Evolutionary conservation across 805 yeast species (phyloP), one percentile per base, ranked within the genome.

Genomic region (Huiozyma sinensis): DNA sequence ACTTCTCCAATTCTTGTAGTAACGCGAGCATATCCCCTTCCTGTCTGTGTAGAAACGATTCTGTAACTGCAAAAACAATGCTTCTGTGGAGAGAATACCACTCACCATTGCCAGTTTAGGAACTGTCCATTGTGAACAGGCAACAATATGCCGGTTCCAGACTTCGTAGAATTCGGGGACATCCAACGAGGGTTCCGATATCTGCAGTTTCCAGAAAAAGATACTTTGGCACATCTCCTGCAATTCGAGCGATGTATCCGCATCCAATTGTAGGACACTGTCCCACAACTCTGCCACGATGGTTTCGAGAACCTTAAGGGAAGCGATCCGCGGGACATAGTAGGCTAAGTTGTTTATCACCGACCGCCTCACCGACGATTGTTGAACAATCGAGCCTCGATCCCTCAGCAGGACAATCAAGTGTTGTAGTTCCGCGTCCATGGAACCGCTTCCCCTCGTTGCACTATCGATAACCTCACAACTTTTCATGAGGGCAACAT

Each of bases 151-250:
- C 1, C 36, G 10, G 42, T 57, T 46, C 64, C 63, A 57, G 1
- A 52, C 40, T 11, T 33, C n/a, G 43, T 46, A 57, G 40, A 61
- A 61, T 6, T 49, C 45, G 8, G 48, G 33, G 11, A 57, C 17
- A 6, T 52, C 31, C 7, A 61, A 34, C 1, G 41, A 40, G 1
- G 66, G 66, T 39, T 60, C 66, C 11, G 65, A 60, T 4, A 61
- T 57, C 33, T 56, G 51, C 17, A 60, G 42, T 41, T 61, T 61
- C 60, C 63, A 58, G 5, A 47, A 44, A 7, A 55, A 49, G 8
- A 60, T 51, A 6, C 54, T 51, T 34, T 52, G 53, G 1, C 50
- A 40, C 40, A 50, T 43, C 13, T 55, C 54, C 27, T 48, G 49
- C 6, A 57, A 33, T 31, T 44, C 41, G 7, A 48, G 40, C 1